Base-by-base conservation (phyloP, 2,329 filamentous ascomycete species). In the Cadophora malorum region DNA sequence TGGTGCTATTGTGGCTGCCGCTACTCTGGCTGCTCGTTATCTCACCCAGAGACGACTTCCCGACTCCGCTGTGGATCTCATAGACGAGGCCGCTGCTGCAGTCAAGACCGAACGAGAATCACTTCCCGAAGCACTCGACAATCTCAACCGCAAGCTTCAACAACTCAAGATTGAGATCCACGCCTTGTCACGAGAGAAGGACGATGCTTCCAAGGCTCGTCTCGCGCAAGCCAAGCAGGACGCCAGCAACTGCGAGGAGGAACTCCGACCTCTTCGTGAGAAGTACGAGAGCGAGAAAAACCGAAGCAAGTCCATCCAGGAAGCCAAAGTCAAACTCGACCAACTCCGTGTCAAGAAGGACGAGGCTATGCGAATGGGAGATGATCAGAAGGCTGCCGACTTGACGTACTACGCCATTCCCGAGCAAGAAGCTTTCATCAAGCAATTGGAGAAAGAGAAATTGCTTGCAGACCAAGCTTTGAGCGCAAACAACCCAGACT, bases 81-180 rank as follows among this genome's bases (percentile, higher is more conserved):
- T 99, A 69, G 96, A 99, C 76, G 96, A 99, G 79, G 96, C 96
- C 47, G 94, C 96, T 0, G 95, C 96, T 0, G 96, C 96, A n/a
- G 96, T 99, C 68, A 88, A 94, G 66, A 96, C 99, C 31, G 94
- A 94, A 41, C 89, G 96, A 74, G 96, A 99, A 81, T 99, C 96
- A 1, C 94, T 98, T 76, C 96, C 96, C 2, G 96, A 99, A 81
- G 90, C 94, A 38, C 91, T 99, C 63, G 96, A 99, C 81, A 97
- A 93, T 63, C 86, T 99, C 64, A 96, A 99, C 81, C 90, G 96
- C 73, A 93, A 90, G 76, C 85, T 94, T 70, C 91, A 94, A 68
- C 96, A 99, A 80, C 86, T 98, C 64, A 91, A 97, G 80, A 99
- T 99, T 74, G 96, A 99, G 80, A 99, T 99, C 67, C 95, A 97